These are phyloP conservation scores for Angomonas ambiguus DNA, from an alignment of 208 protist genomes.

Conservation along the genomic window DNA sequence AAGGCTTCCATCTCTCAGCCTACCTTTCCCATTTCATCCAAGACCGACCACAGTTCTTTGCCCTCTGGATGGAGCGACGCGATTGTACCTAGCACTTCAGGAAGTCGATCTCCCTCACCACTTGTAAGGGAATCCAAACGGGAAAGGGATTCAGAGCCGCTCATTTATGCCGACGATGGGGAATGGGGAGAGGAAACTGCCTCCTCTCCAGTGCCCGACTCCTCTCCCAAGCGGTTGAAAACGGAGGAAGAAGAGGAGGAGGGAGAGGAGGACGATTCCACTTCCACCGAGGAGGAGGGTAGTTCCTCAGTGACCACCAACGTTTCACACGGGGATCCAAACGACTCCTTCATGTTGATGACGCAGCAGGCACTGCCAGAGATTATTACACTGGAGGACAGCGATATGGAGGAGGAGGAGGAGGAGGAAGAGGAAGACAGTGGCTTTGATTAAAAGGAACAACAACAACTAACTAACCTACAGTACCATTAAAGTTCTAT, in stretches of 20 bases:
- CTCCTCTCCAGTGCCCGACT: background rate
- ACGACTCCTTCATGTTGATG: background rate
- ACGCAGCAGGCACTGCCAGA: slow-evolving; percentile 9
- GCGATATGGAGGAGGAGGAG: slow-evolving; percentile 7
- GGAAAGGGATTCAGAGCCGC: no score
- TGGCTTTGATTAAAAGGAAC: slow-evolving; percentile 16
- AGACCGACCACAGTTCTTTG: background rate
- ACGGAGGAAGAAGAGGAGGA: no score
- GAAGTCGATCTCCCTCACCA: no score
- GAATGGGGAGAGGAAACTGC: background rate
- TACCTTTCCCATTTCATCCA: background rate
- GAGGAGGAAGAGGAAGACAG: slow-evolving; percentile 7
- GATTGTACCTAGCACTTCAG: no score
- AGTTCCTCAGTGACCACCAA: background rate
- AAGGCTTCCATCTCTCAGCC: background rate
- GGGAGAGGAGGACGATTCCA: background rate
- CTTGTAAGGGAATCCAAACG: no score
- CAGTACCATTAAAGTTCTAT: no score
- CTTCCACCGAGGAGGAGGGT: background rate
- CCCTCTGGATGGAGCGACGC: no score
- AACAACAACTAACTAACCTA: background rate
- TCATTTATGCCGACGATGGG: background rate
- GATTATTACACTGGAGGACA: slow-evolving; percentile 6
- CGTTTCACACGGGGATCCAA: background rate
- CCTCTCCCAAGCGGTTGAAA: no score